Evolutionary conservation across 148 eudicot genomes (phyloP).

Genomic region (Rhododendron ferrugineum): DNA sequence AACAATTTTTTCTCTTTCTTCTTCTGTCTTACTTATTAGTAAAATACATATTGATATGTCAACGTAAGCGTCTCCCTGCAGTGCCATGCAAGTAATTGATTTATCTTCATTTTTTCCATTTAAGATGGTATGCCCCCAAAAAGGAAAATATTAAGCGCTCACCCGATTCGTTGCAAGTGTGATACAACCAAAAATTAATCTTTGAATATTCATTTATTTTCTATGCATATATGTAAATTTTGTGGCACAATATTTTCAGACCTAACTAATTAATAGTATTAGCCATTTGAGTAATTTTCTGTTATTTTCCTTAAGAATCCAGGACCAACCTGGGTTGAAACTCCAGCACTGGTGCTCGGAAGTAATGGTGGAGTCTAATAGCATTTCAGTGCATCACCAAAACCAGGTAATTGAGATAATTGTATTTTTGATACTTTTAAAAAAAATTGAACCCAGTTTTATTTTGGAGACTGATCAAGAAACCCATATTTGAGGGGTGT

Average conservation of each 20-base stretch:
- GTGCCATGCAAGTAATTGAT: conserved; percentile 7
- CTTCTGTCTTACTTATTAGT: not conserved
- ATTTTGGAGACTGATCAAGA: not conserved
- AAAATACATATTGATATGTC: not conserved
- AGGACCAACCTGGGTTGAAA: not conserved
- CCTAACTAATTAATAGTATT: not conserved
- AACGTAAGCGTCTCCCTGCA: not conserved
- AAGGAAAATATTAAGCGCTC: not conserved
- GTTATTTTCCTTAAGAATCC: not conserved
- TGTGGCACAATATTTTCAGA: not conserved
- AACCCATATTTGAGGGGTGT: not conserved
- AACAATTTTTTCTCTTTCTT: not conserved
- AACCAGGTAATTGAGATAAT: not conserved
- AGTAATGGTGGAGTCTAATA: not conserved
- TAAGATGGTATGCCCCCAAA: not conserved
- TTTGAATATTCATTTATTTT: too few species aligned
- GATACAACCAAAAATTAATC: not conserved
- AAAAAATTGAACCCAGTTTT: not conserved
- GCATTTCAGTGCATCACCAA: not conserved
- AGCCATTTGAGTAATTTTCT: not conserved
- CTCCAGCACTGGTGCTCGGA: not conserved
- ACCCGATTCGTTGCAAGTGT: not conserved
- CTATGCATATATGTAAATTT: not conserved
- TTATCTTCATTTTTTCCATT: not conserved
- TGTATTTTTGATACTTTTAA: not conserved